A percentile compares a stretch with the other conserved stretches of the same genome.
Evolutionary conservation across 768 basidiomycete species (phyloP).

Genomic region (Termitomyces sp.): DNA sequence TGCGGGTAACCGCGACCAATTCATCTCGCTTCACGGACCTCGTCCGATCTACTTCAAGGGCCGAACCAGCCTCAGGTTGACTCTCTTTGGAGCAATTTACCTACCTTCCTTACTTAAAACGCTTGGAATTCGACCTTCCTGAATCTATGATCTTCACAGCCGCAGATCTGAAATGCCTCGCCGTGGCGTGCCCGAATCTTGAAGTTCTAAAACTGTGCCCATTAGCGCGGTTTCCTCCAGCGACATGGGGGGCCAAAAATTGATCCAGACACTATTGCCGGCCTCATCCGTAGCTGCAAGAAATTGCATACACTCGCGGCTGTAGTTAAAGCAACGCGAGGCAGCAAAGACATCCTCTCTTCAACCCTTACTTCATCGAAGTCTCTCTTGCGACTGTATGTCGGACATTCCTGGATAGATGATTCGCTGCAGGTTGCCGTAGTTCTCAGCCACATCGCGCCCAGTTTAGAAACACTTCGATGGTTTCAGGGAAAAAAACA

Average conservation of each 20-base stretch:
- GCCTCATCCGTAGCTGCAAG: conserved; percentile 51
- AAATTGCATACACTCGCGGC: conserved; percentile 60
- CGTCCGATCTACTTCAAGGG: conserved; percentile 66
- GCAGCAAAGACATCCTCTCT: conserved; percentile 37
- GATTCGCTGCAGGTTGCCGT: conserved; percentile 69
- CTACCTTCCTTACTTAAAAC: conserved; percentile 45
- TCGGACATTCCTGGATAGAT: conserved; percentile 68
- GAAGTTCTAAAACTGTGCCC: conserved; percentile 67
- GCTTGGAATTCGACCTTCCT: conserved; percentile 75
- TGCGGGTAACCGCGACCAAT: conserved; percentile 60
- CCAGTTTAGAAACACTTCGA: conserved; percentile 60
- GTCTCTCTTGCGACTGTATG: conserved; percentile 63
- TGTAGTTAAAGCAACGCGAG: conserved; percentile 54
- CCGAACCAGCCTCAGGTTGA: conserved; percentile 51
- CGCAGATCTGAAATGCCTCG: conserved; percentile 51
- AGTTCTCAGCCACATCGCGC: conserved; percentile 73
- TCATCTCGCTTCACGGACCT: conserved; percentile 79
- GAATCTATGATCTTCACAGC: conserved; percentile 65
- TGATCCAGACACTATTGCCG: conserved; percentile 56
- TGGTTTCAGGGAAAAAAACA: conserved; percentile 77
- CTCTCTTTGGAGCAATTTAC: conserved; percentile 57
- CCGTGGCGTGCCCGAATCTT: conserved; percentile 58
- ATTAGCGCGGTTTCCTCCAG: conserved; percentile 54
- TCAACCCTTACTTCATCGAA: conserved; percentile 49
- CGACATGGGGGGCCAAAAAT: conserved; percentile 48